Evolutionary conservation across 495 filamentous ascomycete species (phyloP), one percentile per base, ranked within the genome.

Genomic region (Durotheca rogersii): DNA sequence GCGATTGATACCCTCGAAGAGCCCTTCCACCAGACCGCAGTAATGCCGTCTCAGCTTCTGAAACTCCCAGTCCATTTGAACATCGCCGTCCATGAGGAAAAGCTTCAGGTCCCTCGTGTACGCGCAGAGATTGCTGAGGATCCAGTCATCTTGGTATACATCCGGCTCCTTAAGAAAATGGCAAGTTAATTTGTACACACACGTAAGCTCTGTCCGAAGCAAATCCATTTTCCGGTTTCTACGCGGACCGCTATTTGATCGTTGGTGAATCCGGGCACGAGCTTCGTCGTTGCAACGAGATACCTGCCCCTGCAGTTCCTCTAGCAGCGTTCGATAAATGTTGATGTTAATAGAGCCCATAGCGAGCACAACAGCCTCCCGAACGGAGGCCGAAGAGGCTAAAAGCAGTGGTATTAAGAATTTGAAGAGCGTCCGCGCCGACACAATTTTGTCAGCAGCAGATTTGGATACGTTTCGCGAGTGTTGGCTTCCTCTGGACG

Each of bases 1-100:
- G 29, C 87, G 83, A 59, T 93, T 95, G 51, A 95, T 86, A 9
- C 88, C 88, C 54, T 95, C 89, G 53, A 93, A 96, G 0, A 98
- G 75, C 58, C 90, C 88, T 58, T 96, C 92, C 69, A 96, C 82
- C 33, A 98, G 72, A 1, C 92, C 90, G 67, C 93, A 98, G 63
- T 91, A 98, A 56, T 96, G 91, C 21, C 87, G 86, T 18, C 93
- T 81, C 33, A 98, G 72, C 54, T 88, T 89, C 57, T 96, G 94
- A 64, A 92, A 96, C 54, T 91, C 90, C 87, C 89, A 96, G 65
- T 97, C 90, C 66, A 87, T 92, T 63, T 98, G 93, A 6, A 97
- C 84, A 48, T 96, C 92, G 9, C 85, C 80, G 65, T 97, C 93
- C 70, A 88, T 95, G 6, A 98, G 73, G 61, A 96, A 97, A 0